phyloP scores from a whole-genome alignment of 2,329 filamentous ascomycete genomes.

The Fusarium begoniae region DNA sequence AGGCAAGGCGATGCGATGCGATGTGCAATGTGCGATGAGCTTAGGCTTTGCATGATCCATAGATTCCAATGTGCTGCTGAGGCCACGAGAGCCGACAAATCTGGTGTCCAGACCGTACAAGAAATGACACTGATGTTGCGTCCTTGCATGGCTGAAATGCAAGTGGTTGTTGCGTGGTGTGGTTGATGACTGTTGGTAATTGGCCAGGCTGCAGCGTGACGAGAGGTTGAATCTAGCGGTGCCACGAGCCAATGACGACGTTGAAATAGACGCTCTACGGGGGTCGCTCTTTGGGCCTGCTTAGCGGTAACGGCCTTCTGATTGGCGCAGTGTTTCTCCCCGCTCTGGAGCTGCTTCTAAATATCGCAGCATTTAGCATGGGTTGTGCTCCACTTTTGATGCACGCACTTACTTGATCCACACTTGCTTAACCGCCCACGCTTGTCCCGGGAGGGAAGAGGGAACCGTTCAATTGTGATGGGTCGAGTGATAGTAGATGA shows the following conservation, averaged over 20 bases:
- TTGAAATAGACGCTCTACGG: slow-evolving; percentile 38
- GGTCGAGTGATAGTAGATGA: slow-evolving; percentile 28
- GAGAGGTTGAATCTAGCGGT: slow-evolving; percentile 30
- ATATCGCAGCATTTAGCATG: slow-evolving; percentile 20
- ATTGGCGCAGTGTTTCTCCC: slow-evolving; percentile 31
- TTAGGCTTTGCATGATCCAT: slow-evolving; percentile 36
- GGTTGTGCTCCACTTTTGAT: slow-evolving; percentile 3
- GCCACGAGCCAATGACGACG: slow-evolving; percentile 37
- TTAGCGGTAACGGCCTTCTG: slow-evolving; percentile 12
- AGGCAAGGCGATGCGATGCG: slow-evolving; percentile 15
- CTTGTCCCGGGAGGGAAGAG: slow-evolving; percentile 15
- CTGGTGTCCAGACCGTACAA: neutral
- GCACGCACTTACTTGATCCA: slow-evolving; percentile 37
- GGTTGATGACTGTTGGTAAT: slow-evolving; percentile 25
- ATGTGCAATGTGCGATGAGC: slow-evolving; percentile 23
- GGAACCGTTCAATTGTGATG: slow-evolving; percentile 32
- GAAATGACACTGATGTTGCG: slow-evolving; percentile 8
- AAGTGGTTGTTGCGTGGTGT: slow-evolving; percentile 10
- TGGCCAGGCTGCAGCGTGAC: slow-evolving; percentile 40
- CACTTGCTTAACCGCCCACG: slow-evolving; percentile 40
- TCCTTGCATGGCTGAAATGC: slow-evolving; percentile 33
- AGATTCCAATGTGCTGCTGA: slow-evolving; percentile 26
- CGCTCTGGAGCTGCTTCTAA: slow-evolving; percentile 26
- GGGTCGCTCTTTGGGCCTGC: slow-evolving; percentile 14
- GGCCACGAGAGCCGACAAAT: slow-evolving; percentile 11